Conservation (phyloP, 2,329 filamentous ascomycete species). For the Pseudopyricularia javanii region DNA sequence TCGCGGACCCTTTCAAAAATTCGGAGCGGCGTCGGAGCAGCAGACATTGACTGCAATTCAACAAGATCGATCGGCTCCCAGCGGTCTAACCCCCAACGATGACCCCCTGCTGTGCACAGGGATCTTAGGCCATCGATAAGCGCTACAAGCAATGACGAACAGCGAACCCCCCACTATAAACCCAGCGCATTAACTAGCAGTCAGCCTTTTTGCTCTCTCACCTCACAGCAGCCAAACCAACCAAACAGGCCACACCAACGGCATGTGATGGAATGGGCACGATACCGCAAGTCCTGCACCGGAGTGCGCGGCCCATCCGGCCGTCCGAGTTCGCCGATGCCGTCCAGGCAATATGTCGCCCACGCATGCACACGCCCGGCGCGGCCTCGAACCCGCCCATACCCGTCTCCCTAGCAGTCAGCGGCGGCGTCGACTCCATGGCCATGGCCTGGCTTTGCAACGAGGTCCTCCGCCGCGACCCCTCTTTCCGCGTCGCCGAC, state of each 20-base stretch:
- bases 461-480: slow-evolving; percentile 22
- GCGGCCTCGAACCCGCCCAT: slow-evolving; percentile 11
- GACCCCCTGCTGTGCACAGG: not conserved
- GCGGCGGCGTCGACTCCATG: slow-evolving; percentile 97
- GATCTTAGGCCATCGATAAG: slow-evolving; percentile 4
- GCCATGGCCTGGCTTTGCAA: slow-evolving; percentile 69
- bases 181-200: too few relatives aligned
- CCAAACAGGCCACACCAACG: not conserved
- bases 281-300: slow-evolving; percentile 24
- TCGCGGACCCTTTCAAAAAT: too few relatives aligned
- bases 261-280: slow-evolving; percentile 26
- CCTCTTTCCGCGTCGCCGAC: slow-evolving; percentile 27
- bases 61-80: not conserved
- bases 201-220: too few relatives aligned
- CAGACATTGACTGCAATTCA: too few relatives aligned
- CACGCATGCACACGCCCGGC: slow-evolving; percentile 27
- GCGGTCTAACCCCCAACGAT: not conserved
- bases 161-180: not conserved
- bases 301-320: slow-evolving; percentile 24
- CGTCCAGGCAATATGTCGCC: slow-evolving; percentile 33
- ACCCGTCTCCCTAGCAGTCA: slow-evolving; percentile 60
- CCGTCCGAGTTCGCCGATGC: slow-evolving; percentile 32
- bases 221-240: not conserved
- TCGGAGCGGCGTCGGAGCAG: too few relatives aligned
- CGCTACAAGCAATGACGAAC: too few relatives aligned